Conservation (phyloP, 306 rosid genomes). For the Aeschynomene evenia region DNA sequence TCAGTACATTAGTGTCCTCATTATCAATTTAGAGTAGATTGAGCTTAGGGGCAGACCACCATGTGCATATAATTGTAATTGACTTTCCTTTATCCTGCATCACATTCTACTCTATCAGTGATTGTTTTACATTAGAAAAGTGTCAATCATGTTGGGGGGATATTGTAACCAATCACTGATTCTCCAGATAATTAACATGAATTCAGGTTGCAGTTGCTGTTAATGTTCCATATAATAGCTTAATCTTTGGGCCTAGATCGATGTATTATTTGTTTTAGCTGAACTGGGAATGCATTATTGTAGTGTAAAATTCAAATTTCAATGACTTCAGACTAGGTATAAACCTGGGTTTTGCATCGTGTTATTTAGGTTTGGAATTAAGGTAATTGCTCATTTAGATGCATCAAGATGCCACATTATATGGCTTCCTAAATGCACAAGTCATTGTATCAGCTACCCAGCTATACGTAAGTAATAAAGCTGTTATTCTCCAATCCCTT, state of each 20-base stretch:
- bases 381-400: slow-evolving; percentile 6
- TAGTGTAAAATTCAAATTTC: slow-evolving; percentile 22
- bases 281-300: neutral
- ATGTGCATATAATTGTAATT: neutral
- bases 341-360: slow-evolving; percentile 12
- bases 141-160: neutral
- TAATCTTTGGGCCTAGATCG: neutral
- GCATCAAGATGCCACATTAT: neutral
- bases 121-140: neutral
- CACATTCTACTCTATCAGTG: slow-evolving; percentile 2
- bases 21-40: neutral
- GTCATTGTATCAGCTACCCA: neutral
- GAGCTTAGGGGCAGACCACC: neutral
- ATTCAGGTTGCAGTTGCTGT: slow-evolving; percentile 9
- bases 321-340: neutral
- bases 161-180: neutral
- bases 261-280: neutral
- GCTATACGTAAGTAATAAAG: slow-evolving; percentile 19
- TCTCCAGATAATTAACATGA: neutral
- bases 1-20: neutral
- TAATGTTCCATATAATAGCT: neutral
- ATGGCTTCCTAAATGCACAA: slow-evolving; percentile 17
- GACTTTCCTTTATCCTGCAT: neutral
- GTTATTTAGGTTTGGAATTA: slow-evolving; percentile 16
- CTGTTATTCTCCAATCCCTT: slow-evolving; percentile 12